Evolutionary conservation across 2,329 filamentous ascomycete genomes (phyloP).

Genomic region (Chrysosporium queenslandicum): DNA sequence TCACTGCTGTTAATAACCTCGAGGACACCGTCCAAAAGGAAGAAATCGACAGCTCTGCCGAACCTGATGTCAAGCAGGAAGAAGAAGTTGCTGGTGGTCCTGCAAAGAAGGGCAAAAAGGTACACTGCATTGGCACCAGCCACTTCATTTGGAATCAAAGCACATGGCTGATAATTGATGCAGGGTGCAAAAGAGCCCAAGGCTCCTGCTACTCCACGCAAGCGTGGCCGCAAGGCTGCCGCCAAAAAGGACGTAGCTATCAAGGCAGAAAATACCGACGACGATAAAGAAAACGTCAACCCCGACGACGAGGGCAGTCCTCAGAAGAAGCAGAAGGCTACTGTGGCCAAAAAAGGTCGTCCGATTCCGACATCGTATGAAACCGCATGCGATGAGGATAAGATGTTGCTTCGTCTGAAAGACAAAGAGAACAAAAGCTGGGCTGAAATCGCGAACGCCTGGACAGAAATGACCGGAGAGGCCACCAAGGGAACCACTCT

Average conservation of each 20-base stretch:
- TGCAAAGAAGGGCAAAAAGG: slow-evolving; percentile 4
- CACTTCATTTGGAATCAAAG: neutral
- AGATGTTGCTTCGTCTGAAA: slow-evolving; percentile 24
- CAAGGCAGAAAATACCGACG: slow-evolving; percentile 5
- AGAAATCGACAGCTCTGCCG: neutral
- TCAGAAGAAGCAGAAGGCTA: slow-evolving; percentile 9
- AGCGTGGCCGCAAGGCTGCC: slow-evolving; percentile 20
- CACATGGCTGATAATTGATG: neutral
- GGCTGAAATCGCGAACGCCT: slow-evolving; percentile 23
- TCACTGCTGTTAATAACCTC: slow-evolving; percentile 12
- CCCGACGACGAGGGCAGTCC: slow-evolving; percentile 7
- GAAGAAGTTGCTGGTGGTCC: neutral
- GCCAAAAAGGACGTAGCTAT: slow-evolving; percentile 17
- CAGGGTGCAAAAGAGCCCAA: slow-evolving; percentile 3
- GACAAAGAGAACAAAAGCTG: slow-evolving; percentile 22
- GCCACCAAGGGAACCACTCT: slow-evolving; percentile 29
- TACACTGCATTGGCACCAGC: neutral
- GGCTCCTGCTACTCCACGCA: slow-evolving; percentile 18
- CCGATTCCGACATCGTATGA: slow-evolving; percentile 22
- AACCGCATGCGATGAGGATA: slow-evolving; percentile 19
- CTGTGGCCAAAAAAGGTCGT: slow-evolving; percentile 9
- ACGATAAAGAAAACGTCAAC: slow-evolving; percentile 5
- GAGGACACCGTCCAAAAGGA: no score
- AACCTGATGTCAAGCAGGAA: neutral
- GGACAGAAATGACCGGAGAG: slow-evolving; percentile 24